Evolutionary conservation across 2,329 filamentous ascomycete genomes (phyloP), one percentile per base, ranked within the genome.

Genomic region (Diaporthe eres): DNA sequence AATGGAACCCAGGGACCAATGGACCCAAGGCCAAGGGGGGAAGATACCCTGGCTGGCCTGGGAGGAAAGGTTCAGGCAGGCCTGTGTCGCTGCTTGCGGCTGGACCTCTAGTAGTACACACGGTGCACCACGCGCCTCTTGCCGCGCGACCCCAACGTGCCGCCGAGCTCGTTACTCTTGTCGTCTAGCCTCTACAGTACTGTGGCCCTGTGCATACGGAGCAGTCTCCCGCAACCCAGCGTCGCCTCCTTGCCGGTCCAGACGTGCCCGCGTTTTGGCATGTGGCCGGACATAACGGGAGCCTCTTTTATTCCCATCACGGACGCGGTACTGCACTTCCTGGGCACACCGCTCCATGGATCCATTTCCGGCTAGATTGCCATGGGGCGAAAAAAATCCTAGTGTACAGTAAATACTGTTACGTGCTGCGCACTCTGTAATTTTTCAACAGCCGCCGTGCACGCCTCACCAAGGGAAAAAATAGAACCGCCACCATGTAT

Each of bases 371-470:
- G 65, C 47, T 39, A 68, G 65, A 53, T 37, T 68, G 65, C 47
- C 44, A 49, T 39, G 63, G 19, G 37, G 60, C 58, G 25, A 42
- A 42, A 61, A 28, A 42, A 61, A 61, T 25, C 19, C 53, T 28
- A 44, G 13, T 42, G 13, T 42, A 44, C n/a, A 19, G 37, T 22
- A 47, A 39, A 63, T 63, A 13, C 60, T 47, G 60, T 19, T 42
- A 44, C 39, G 60, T 63, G 60, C n/a, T 68, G 65, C 71, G 17
- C 34, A n/a, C 22, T 25, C 31, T 53, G 44, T 15, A 42, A 72
- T 72, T 63, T 63, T 42, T 44, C 60, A 47, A 72, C 71, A 51
- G 57, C 57, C 42, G 53, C 71, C 49, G 49, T 72, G 71, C 65
- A 68, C 65, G 65, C 71, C 71, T 47, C 55, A 39, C 17, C 31